Conservation (phyloP, 345 rosid species). For the Rhodamnia argentea region DNA sequence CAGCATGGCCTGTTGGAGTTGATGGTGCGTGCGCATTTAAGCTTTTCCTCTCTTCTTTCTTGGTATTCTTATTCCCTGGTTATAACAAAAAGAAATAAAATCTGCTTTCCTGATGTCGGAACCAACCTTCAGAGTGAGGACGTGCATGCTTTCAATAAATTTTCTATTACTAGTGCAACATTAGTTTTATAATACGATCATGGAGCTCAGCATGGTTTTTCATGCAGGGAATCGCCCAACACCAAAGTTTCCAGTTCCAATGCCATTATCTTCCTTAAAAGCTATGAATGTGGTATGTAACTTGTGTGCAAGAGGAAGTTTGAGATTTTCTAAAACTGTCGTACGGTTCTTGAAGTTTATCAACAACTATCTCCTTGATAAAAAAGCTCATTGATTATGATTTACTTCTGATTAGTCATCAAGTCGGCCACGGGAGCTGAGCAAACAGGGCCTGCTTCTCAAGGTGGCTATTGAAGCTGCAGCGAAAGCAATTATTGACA, state of each 20-base stretch:
- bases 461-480: constrained; percentile 89
- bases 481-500: constrained; percentile 50
- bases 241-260: constrained; percentile 78
- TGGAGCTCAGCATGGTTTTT: not conserved
- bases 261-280: constrained; percentile 43
- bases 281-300: constrained; percentile 50
- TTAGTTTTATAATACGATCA: not conserved
- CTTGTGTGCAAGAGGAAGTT: not conserved
- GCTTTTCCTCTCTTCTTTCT: not conserved
- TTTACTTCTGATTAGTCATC: constrained; percentile 30
- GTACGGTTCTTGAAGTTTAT: not conserved
- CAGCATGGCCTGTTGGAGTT: constrained; percentile 84
- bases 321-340: not conserved
- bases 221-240: constrained; percentile 65
- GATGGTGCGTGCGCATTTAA: constrained; percentile 31
- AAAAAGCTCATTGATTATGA: not conserved
- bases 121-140: not conserved
- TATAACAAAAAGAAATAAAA: not conserved
- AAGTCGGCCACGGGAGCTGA: constrained; percentile 55
- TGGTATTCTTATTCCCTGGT: not conserved
- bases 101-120: not conserved
- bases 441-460: constrained; percentile 52
- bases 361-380: not conserved
- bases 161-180: not conserved
- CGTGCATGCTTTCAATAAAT: not conserved